These are phyloP conservation scores for Mesembryanthemum crystallinum DNA, from an alignment of 148 eudicot species.

Conservation along the genomic window DNA sequence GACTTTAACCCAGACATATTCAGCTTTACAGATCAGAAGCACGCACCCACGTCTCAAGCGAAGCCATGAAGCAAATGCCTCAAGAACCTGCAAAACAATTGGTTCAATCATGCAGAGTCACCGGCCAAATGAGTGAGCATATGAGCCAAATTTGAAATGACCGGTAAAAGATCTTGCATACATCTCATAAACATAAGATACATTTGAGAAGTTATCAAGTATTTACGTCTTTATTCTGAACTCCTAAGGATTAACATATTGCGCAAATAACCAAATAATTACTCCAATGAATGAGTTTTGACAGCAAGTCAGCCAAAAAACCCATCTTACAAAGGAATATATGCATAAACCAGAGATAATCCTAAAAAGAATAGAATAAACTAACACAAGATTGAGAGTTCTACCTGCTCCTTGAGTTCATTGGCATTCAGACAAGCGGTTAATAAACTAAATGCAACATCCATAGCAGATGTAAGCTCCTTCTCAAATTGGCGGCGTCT, in stretches of 20 bases:
- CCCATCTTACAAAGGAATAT: not conserved
- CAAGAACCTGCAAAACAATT: constrained; percentile 68
- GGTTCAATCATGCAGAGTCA: constrained; percentile 16
- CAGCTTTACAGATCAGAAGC: constrained; percentile 7
- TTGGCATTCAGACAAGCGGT: constrained; percentile 74
- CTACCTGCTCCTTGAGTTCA: constrained; percentile 91
- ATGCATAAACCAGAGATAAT: not conserved
- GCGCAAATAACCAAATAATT: constrained; percentile 1
- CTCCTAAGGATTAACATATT: not conserved
- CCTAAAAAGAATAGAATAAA: not conserved
- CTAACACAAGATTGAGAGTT: constrained; percentile 14
- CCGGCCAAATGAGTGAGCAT: constrained; percentile 14
- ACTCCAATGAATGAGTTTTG: not conserved
- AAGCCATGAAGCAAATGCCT: constrained; percentile 99
- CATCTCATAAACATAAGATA: not conserved
- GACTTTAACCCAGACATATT: not conserved
- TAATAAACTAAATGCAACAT: constrained; percentile 71
- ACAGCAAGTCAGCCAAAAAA: not conserved
- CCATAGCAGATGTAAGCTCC: constrained; percentile 76
- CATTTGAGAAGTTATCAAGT: not conserved
- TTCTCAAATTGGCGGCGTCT: constrained; percentile 94
- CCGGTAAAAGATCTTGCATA: constrained; percentile 5
- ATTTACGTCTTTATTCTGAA: not conserved
- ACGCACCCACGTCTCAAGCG: constrained; percentile 85
- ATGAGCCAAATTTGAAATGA: not conserved